Evolutionary conservation across 176 grass and related monocot genomes (phyloP).

Genomic region (Oropetium thomaeum): DNA sequence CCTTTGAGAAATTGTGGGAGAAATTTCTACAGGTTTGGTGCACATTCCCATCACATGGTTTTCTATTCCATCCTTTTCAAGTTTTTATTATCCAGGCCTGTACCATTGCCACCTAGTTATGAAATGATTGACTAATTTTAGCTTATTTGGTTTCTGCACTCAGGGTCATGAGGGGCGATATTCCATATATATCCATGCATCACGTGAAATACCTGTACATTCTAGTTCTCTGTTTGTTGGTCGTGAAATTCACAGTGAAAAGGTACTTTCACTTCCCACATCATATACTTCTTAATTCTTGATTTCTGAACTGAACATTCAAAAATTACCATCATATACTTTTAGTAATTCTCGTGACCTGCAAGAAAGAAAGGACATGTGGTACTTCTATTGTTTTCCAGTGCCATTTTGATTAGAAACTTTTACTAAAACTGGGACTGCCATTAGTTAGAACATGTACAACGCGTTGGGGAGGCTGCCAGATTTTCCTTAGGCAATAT

Average conservation of each 20-base stretch:
- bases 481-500: no score
- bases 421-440: background rate
- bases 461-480: background rate
- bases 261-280: constrained; percentile 49
- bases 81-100: background rate
- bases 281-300: constrained; percentile 13
- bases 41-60: constrained; percentile 17
- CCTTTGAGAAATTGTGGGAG: constrained; percentile 93
- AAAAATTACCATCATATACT: background rate
- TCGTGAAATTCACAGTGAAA: constrained; percentile 85
- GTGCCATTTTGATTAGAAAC: background rate
- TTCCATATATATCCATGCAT: constrained; percentile 92
- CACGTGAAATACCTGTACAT: constrained; percentile 71
- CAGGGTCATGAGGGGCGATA: constrained; percentile 79
- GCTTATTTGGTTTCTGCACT: constrained; percentile 35
- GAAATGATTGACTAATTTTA: constrained; percentile 8
- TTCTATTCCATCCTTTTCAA: background rate
- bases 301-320: background rate
- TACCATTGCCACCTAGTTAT: background rate
- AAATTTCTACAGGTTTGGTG: constrained; percentile 70
- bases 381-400: background rate
- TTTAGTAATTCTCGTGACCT: background rate
- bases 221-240: constrained; percentile 79
- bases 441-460: background rate
- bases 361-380: constrained; percentile 16